Evolutionary conservation across 495 filamentous ascomycete species (phyloP).

Genomic region (Glutinoglossum americanum): DNA sequence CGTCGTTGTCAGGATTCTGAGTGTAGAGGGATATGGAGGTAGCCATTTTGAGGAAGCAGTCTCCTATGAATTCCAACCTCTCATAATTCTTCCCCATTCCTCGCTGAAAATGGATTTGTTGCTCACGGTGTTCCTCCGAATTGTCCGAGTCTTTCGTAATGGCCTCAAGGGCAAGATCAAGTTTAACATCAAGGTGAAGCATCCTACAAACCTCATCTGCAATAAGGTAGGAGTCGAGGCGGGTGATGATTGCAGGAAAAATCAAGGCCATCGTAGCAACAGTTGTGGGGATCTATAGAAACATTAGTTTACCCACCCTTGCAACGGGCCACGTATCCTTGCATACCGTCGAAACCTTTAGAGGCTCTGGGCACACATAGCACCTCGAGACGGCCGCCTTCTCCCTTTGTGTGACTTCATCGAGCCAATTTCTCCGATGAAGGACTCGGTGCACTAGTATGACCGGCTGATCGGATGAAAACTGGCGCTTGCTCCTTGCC

Average conservation of each 20-base stretch:
- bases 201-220: conserved; percentile 47
- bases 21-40: conserved; percentile 72
- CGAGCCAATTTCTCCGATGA: conserved; percentile 63
- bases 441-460: conserved; percentile 48
- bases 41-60: conserved; percentile 88
- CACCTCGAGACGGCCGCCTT: conserved; percentile 18
- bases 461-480: conserved; percentile 51
- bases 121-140: conserved; percentile 48
- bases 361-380: conserved; percentile 35
- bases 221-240: conserved; percentile 64
- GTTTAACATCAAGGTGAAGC: conserved; percentile 34
- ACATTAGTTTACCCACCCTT: conserved; percentile 35
- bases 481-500: conserved; percentile 21
- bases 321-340: no score
- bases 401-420: conserved; percentile 33
- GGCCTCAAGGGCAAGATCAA: conserved; percentile 63
- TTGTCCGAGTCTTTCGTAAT: conserved; percentile 92
- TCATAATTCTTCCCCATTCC: conserved; percentile 98
- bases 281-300: conserved; percentile 29
- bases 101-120: conserved; percentile 51
- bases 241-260: conserved; percentile 67
- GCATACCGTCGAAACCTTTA: conserved; percentile 50
- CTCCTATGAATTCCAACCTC: conserved; percentile 80
- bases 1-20: conserved; percentile 52
- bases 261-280: conserved; percentile 28